Evolutionary conservation across 176 grass and related monocot genomes (phyloP).

Genomic region (Tillandsia leiboldiana): DNA sequence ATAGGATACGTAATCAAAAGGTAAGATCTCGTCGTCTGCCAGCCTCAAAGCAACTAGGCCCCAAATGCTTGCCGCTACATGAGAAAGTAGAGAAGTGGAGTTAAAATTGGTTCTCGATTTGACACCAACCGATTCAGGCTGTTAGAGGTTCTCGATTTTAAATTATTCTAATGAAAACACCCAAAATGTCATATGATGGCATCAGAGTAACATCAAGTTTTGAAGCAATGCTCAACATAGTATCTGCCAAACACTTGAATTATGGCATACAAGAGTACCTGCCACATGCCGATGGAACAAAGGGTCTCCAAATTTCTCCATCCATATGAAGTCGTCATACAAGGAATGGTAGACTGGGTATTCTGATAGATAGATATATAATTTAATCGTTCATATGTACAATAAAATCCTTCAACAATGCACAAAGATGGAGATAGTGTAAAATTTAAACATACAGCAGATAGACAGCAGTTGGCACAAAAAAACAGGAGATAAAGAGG

Average conservation of each 20-base stretch:
- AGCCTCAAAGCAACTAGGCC: conserved; percentile 70
- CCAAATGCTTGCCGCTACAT: conserved; percentile 76
- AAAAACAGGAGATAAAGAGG: too few species aligned
- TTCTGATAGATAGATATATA: conserved; percentile 18
- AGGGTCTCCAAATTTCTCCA: conserved; percentile 84
- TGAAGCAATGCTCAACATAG: background rate
- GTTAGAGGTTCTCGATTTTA: too few species aligned
- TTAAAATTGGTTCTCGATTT: background rate
- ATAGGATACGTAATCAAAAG: conserved; percentile 65
- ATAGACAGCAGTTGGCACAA: background rate
- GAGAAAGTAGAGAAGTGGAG: background rate
- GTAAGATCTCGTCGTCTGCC: conserved; percentile 64
- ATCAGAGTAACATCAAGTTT: background rate
- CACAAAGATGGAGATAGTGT: background rate
- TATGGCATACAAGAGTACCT: conserved; percentile 31
- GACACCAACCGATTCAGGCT: too few species aligned
- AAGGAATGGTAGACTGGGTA: conserved; percentile 81
- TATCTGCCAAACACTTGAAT: background rate
- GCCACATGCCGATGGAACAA: conserved; percentile 68
- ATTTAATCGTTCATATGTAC: background rate
- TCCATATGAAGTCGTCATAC: conserved; percentile 82
- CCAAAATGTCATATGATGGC: background rate
- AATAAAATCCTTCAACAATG: background rate
- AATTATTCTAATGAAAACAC: too few species aligned
- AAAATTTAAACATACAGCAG: background rate